Percentiles rank a stretch among this genome's conserved stretches.
Evolutionary conservation across 2,329 filamentous ascomycete species (phyloP).

Genomic region (Tolypocladium endophyticum): DNA sequence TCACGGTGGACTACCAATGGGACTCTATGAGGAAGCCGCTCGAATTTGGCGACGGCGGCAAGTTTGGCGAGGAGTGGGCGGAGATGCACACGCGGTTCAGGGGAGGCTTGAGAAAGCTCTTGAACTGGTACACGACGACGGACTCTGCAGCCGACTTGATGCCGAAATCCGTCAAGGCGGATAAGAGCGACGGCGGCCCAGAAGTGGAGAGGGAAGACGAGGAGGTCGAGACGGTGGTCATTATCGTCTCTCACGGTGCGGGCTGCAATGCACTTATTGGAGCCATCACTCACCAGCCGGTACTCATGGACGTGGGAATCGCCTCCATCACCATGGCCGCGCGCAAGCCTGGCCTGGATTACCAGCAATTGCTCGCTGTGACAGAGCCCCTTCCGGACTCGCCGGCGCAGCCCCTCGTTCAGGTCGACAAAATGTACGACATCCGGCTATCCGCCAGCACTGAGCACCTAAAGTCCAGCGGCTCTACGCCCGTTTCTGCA

Average conservation of each 20-base stretch:
- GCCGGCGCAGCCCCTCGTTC: slow-evolving; percentile 21
- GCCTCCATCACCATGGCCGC: slow-evolving; percentile 86
- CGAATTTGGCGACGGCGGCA: slow-evolving; percentile 79
- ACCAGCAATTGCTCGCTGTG: slow-evolving; percentile 20
- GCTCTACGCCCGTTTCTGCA: slow-evolving; percentile 22
- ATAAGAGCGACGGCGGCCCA: slow-evolving; percentile 16
- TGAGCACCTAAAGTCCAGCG: slow-evolving; percentile 52
- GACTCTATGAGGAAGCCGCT: slow-evolving; percentile 75
- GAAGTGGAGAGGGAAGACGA: slow-evolving; percentile 41
- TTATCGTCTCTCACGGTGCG: slow-evolving; percentile 88
- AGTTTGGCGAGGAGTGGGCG: slow-evolving; percentile 89
- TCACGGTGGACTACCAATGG: slow-evolving; percentile 89
- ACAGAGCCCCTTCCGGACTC: slow-evolving; percentile 11
- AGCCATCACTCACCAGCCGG: slow-evolving; percentile 81
- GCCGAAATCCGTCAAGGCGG: slow-evolving; percentile 22
- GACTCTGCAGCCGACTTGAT: slow-evolving; percentile 41
- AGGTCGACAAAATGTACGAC: slow-evolving; percentile 56
- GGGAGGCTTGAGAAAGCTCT: slow-evolving; percentile 63
- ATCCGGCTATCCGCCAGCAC: slow-evolving; percentile 64
- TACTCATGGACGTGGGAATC: slow-evolving; percentile 80
- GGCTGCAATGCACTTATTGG: slow-evolving; percentile 94
- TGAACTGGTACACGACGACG: slow-evolving; percentile 68
- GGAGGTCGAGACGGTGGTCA: slow-evolving; percentile 64
- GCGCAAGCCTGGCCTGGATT: slow-evolving; percentile 39
- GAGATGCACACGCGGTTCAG: slow-evolving; percentile 88